Evolutionary conservation across 2,329 filamentous ascomycete species (phyloP).

Genomic region (Verticillium albo-atrum): DNA sequence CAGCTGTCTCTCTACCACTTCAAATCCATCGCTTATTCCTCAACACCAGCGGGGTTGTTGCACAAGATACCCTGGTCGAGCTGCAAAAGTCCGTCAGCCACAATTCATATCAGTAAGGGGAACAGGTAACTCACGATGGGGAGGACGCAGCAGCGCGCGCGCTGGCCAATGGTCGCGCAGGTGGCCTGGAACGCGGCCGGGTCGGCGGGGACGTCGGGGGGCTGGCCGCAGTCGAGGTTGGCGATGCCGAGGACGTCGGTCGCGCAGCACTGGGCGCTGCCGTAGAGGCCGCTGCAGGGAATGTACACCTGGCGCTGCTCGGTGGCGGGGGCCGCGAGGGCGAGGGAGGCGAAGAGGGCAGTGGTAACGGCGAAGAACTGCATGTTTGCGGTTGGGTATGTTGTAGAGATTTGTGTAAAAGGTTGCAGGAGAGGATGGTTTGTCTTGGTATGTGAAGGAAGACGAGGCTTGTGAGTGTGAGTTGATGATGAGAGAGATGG

Average conservation of each 20-base stretch:
- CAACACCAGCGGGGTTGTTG: slow-evolving; percentile 26
- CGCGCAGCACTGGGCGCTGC: slow-evolving; percentile 52
- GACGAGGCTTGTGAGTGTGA: not conserved
- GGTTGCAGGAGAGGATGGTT: not conserved
- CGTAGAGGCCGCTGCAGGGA: slow-evolving; percentile 38
- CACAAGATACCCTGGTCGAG: slow-evolving; percentile 30
- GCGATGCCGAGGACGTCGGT: slow-evolving; percentile 56
- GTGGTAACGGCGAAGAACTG: slow-evolving; percentile 9
- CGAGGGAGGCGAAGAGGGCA: slow-evolving; percentile 16
- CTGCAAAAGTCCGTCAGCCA: not conserved
- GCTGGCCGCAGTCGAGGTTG: slow-evolving; percentile 50
- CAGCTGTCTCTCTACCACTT: not conserved
- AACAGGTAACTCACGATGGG: slow-evolving; percentile 30
- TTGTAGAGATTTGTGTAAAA: not conserved
- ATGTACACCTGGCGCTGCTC: slow-evolving; percentile 31
- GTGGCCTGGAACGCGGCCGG: slow-evolving; percentile 38
- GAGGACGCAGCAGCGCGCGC: slow-evolving; percentile 53
- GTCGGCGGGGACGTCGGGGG: slow-evolving; percentile 29
- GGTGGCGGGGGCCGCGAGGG: slow-evolving; percentile 22
- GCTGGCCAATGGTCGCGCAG: slow-evolving; percentile 46
- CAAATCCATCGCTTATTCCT: not conserved
- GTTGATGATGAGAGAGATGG: not conserved
- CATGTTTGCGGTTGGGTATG: slow-evolving; percentile 5
- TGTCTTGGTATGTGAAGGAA: not conserved
- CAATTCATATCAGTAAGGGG: not conserved